Evolutionary conservation across 192 early-diverging fungal genomes (phyloP).

Genomic region (Entomortierella chlamydospora): DNA sequence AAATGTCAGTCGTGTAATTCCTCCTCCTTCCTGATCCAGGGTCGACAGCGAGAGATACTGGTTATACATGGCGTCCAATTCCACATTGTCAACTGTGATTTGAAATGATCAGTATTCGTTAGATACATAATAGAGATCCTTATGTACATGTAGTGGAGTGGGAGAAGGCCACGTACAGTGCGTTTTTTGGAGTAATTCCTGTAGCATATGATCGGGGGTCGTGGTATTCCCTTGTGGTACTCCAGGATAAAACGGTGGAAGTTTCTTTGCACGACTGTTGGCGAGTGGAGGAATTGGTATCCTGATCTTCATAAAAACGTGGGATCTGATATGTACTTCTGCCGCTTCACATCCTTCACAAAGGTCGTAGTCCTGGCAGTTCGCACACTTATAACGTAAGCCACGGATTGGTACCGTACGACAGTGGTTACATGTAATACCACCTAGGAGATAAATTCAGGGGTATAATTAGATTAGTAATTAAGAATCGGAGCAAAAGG

Average conservation of each 20-base stretch:
- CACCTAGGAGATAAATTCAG: conserved; percentile 56
- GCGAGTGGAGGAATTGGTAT: conserved; percentile 93
- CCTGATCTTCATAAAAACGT: conserved; percentile 90
- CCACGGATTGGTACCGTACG: conserved; percentile 89
- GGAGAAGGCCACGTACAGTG: conserved; percentile 68
- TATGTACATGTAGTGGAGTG: background rate
- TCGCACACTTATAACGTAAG: conserved; percentile 91
- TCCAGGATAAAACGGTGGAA: conserved; percentile 86
- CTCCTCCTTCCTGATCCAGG: conserved; percentile 65
- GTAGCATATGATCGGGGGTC: conserved; percentile 51
- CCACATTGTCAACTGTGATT: conserved; percentile 80
- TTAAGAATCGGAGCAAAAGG: no score
- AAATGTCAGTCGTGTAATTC: conserved; percentile 85
- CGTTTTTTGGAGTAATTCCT: conserved; percentile 65
- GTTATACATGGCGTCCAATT: conserved; percentile 88
- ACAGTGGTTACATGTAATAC: conserved; percentile 95
- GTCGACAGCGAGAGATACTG: conserved; percentile 89
- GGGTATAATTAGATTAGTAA: no score
- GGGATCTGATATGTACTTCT: conserved; percentile 81
- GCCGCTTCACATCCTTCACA: conserved; percentile 92
- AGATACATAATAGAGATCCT: no score
- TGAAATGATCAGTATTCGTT: background rate
- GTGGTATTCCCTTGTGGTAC: conserved; percentile 28
- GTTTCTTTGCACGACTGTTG: conserved; percentile 78
- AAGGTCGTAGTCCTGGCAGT: conserved; percentile 93